Conservation (phyloP, 2,329 filamentous ascomycete species). For the Stagonosporopsis vannaccii region DNA sequence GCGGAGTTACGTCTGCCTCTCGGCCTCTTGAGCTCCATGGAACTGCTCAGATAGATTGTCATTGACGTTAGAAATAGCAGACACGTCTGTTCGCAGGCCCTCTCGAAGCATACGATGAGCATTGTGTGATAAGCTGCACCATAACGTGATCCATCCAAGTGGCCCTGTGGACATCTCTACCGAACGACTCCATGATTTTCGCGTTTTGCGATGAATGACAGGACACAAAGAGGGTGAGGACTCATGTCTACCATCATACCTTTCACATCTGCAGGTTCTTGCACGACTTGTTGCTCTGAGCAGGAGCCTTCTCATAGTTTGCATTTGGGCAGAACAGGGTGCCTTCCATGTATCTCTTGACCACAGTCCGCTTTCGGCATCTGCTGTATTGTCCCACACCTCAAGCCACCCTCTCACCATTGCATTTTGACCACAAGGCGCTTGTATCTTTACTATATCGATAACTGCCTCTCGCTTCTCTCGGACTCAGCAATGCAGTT, state of each 20-base stretch:
- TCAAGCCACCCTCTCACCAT: neutral
- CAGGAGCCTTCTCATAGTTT: neutral
- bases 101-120: neutral
- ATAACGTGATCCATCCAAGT: neutral
- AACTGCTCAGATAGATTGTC: neutral
- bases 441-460: neutral
- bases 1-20: neutral
- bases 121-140: neutral
- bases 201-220: too few relatives aligned
- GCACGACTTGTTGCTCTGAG: neutral
- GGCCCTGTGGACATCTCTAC: neutral
- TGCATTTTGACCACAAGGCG: neutral
- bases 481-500: slow-evolving; percentile 8
- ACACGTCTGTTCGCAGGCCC: neutral
- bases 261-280: neutral
- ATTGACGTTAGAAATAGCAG: neutral
- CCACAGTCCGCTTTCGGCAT: neutral
- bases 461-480: neutral
- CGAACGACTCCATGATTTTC: too few relatives aligned
- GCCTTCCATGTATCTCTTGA: neutral
- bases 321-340: too few relatives aligned
- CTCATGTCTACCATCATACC: neutral
- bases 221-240: too few relatives aligned
- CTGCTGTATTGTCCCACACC: neutral
- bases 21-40: neutral